Conservation (phyloP, 2,329 filamentous ascomycete genomes). For the Hypoxylon rubiginosum region DNA sequence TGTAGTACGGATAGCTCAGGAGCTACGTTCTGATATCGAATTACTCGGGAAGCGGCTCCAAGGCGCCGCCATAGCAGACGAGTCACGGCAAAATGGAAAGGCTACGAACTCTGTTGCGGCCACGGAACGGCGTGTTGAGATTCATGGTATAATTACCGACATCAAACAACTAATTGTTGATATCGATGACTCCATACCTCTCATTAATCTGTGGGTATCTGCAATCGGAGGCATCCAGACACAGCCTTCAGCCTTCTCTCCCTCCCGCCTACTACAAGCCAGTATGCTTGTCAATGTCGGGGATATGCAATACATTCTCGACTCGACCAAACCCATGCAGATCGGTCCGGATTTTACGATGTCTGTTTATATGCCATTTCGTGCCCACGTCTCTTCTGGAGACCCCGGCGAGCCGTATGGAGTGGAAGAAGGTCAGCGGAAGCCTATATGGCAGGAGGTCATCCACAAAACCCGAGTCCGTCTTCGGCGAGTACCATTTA, state of each 20-base stretch:
- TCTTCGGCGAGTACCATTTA: slow-evolving; percentile 75
- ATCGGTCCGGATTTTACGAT: slow-evolving; percentile 89
- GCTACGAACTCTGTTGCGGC: slow-evolving; percentile 61
- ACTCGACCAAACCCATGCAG: slow-evolving; percentile 75
- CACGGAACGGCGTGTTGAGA: slow-evolving; percentile 71
- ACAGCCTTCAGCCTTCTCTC: slow-evolving; percentile 85
- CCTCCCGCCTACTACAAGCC: slow-evolving; percentile 89
- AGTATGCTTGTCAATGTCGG: slow-evolving; percentile 91
- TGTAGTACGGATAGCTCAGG: slow-evolving; percentile 84
- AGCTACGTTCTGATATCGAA: slow-evolving; percentile 86
- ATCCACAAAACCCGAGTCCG: slow-evolving; percentile 92
- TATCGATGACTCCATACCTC: slow-evolving; percentile 91
- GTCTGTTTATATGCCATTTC: slow-evolving; percentile 95
- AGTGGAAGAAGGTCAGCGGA: slow-evolving; percentile 68
- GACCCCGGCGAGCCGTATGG: slow-evolving; percentile 62
- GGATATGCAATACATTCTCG: slow-evolving; percentile 82
- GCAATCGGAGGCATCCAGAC: slow-evolving; percentile 91
- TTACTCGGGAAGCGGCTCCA: slow-evolving; percentile 81
- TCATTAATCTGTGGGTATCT: slow-evolving; percentile 93
- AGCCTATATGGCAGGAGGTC: slow-evolving; percentile 92
- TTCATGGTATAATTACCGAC: slow-evolving; percentile 78
- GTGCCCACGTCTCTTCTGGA: slow-evolving; percentile 74
- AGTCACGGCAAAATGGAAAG: slow-evolving; percentile 61
- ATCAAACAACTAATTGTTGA: slow-evolving; percentile 80
- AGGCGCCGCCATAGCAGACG: slow-evolving; percentile 74